These are phyloP conservation scores for Skeletonema grethae DNA, from an alignment of 108 stramenopile genomes.

Conservation along the genomic window DNA sequence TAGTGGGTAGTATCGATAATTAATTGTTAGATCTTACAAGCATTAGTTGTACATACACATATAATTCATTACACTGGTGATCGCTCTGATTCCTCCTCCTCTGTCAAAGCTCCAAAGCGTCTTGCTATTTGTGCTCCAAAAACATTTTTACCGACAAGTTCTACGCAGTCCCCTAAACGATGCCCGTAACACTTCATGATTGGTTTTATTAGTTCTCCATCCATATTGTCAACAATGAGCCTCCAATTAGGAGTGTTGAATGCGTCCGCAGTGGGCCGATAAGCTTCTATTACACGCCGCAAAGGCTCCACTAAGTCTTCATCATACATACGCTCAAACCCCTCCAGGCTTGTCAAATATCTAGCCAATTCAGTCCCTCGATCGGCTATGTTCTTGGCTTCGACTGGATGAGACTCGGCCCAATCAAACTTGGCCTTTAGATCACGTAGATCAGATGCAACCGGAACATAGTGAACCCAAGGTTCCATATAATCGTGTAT, in stretches of 20 bases:
- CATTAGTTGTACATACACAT: background rate
- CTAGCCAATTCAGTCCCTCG: constrained; percentile 1
- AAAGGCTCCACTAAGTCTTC: constrained; percentile 8
- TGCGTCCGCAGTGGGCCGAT: background rate
- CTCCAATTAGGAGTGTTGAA: background rate
- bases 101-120: background rate
- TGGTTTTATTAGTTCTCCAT: background rate
- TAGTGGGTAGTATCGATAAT: constrained; percentile 46
- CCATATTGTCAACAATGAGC: background rate
- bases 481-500: constrained; percentile 18
- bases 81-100: background rate
- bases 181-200: constrained; percentile 2
- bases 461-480: constrained; percentile 13
- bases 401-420: constrained; percentile 13
- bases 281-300: constrained; percentile 4
- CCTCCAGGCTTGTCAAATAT: background rate
- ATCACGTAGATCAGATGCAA: constrained; percentile 9
- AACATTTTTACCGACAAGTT: background rate
- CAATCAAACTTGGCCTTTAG: constrained; percentile 17
- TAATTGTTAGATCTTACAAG: background rate
- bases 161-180: background rate
- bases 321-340: background rate
- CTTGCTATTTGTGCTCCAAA: background rate
- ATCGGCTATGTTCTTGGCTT: constrained; percentile 8
- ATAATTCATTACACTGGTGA: background rate